Base-by-base conservation (phyloP, 352 stramenopile genomes). In the Aphanomyces astaci region DNA sequence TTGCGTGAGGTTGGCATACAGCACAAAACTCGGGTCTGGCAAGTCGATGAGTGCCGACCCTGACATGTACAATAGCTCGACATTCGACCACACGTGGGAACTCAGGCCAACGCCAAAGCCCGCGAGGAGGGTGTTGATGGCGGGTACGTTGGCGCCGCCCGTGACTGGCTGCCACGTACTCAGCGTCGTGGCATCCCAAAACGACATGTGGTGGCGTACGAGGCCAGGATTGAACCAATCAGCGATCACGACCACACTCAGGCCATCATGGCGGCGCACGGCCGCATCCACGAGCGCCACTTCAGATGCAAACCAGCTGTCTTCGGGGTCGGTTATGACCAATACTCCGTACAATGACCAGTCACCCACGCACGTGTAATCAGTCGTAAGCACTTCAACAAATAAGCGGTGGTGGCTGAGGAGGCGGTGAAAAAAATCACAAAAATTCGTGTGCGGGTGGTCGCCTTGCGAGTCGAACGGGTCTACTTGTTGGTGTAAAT, bases 361-460 rank as follows among this genome's bases (percentile, higher is more conserved):
- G 36, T 87, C 75, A 1, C 67, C 32, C 27, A 94, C 71, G 55
- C 84, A 95, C 31, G 82, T 86, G 51, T 87, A 90, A 55, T 92
- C 83, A 62, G 86, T 87, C 7, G 81, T 78, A 33, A 93, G 69
- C 30, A 96, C 86, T 45, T 96, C 88, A 7, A 95, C 59, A 55
- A 75, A 90, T 15, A 43, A 43, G 71, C 89, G 95, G 1, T 82
- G 85, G 49, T 80, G 73, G 5, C 71, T 73, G 2, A 80, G 66
- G 5, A 96, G 62, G 19, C 81, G 85, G 60, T 88, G 86, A 79
- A 84, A 96, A 0, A 94, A 64, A 56, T 89, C 80, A 28, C 89
- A 79, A 66, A 91, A 96, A 51, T 96, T 96, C 0, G 88, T 96
- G 71, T 94, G 81, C 11, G 75, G 76, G 30, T 95, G 83, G 65